phyloP scores from a whole-genome alignment of 2,329 filamentous ascomycete genomes.

The Tolypocladium guangdongense region DNA sequence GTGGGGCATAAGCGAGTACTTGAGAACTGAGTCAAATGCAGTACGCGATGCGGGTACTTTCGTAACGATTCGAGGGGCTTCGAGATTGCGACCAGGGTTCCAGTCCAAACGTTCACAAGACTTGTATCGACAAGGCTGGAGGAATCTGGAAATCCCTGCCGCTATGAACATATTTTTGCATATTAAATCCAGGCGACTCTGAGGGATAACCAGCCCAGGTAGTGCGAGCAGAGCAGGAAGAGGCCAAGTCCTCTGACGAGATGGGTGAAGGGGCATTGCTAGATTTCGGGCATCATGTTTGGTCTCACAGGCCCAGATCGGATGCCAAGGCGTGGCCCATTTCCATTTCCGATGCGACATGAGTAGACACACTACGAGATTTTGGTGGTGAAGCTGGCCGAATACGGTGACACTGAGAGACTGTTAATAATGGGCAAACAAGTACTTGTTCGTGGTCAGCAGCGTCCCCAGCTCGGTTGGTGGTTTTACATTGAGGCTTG shows the following conservation, averaged over 20 bases:
- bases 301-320: not conserved
- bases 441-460: not conserved
- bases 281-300: not conserved
- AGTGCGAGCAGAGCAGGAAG: too few relatives aligned
- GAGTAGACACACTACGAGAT: not conserved
- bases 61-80: not conserved
- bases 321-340: not conserved
- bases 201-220: too few relatives aligned
- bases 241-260: not conserved
- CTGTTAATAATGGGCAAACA: not conserved
- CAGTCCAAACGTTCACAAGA: not conserved
- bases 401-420: not conserved
- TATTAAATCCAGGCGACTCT: not conserved
- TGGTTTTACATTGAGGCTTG: not conserved
- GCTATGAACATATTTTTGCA: not conserved
- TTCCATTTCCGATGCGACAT: not conserved
- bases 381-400: not conserved
- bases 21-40: accelerated
- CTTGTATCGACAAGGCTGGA: not conserved
- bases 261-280: not conserved
- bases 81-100: not conserved
- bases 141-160: not conserved
- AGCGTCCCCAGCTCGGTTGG: not conserved
- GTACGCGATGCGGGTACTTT: not conserved
- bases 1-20: not conserved